phyloP scores from a whole-genome alignment of 805 yeast species.

The Pichia gijzeniarum region DNA sequence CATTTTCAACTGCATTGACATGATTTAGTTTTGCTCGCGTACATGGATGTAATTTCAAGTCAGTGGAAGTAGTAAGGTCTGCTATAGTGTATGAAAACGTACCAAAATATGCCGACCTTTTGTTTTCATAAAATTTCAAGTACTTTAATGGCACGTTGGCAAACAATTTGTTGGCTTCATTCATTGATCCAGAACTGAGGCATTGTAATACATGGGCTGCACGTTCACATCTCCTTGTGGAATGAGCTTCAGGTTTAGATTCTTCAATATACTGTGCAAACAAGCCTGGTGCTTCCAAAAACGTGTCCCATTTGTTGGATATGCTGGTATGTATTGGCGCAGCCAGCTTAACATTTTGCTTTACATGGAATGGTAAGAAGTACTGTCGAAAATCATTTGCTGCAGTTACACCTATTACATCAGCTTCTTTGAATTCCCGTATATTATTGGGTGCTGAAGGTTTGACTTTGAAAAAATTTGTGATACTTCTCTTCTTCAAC shows the following conservation, averaged over 20 bases:
- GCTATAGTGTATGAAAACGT: conserved; percentile 24
- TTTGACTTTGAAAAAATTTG: conserved; percentile 29
- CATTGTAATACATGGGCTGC: conserved; percentile 29
- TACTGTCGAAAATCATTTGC: conserved; percentile 19
- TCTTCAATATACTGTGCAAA: not conserved
- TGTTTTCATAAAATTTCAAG: conserved; percentile 36
- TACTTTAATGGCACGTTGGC: conserved; percentile 31
- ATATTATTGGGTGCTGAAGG: not conserved
- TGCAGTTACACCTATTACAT: too few species aligned
- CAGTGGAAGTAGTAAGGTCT: conserved; percentile 23
- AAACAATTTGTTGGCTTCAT: conserved; percentile 30
- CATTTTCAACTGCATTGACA: conserved; percentile 14
- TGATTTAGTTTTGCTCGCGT: conserved; percentile 4
- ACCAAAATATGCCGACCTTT: conserved; percentile 32
- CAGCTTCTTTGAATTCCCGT: not conserved
- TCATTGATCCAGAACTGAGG: conserved; percentile 27
- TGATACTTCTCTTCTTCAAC: conserved; percentile 26
- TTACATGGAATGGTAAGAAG: conserved; percentile 27
- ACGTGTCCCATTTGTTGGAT: conserved; percentile 11
- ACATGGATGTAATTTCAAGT: conserved; percentile 22
- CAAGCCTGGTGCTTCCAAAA: not conserved
- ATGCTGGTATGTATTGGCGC: not conserved
- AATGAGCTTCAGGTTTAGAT: too few species aligned
- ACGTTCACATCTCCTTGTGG: not conserved
- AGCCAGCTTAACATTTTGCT: conserved; percentile 20